These are phyloP conservation scores for Mycena albidolilacea DNA, from an alignment of 768 basidiomycete genomes.

Conservation along the genomic window DNA sequence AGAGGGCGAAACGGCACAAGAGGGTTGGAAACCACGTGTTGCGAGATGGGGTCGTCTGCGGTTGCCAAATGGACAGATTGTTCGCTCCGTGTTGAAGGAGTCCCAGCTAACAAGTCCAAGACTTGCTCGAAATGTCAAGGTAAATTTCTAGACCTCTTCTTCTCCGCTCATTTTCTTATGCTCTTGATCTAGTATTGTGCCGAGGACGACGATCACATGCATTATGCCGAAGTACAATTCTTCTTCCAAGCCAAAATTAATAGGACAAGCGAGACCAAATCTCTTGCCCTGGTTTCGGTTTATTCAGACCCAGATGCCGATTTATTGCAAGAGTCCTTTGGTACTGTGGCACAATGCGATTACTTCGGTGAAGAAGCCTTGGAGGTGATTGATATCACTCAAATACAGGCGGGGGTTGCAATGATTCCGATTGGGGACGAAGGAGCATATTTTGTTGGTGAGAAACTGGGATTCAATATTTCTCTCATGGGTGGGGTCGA, in stretches of 20 bases:
- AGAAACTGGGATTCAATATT: conserved; percentile 21
- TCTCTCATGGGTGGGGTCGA: not conserved
- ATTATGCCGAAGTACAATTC: conserved; percentile 38
- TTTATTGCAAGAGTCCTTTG: conserved; percentile 30
- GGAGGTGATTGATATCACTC: conserved; percentile 30
- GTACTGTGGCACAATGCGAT: conserved; percentile 22
- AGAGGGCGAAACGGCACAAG: not conserved
- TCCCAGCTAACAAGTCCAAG: not conserved
- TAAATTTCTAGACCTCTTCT: not conserved
- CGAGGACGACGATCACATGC: not conserved
- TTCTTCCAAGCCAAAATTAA: conserved; percentile 39
- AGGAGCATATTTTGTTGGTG: conserved; percentile 11
- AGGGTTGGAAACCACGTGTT: not conserved
- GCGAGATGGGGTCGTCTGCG: conserved; percentile 38
- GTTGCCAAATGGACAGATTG: conserved; percentile 44
- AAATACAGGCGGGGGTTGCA: conserved; percentile 30
- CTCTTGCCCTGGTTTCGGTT: conserved; percentile 27
- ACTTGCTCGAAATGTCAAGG: conserved; percentile 30
- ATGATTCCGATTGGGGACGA: conserved; percentile 33
- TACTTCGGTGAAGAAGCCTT: conserved; percentile 25
- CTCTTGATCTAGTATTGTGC: not conserved
- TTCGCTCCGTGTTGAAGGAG: conserved; percentile 38
- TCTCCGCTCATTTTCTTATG: not conserved
- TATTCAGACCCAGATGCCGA: conserved; percentile 26
- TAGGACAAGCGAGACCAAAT: conserved; percentile 10